phyloP scores from a whole-genome alignment of 2,329 filamentous ascomycete species.

The Aciculosporium take region DNA sequence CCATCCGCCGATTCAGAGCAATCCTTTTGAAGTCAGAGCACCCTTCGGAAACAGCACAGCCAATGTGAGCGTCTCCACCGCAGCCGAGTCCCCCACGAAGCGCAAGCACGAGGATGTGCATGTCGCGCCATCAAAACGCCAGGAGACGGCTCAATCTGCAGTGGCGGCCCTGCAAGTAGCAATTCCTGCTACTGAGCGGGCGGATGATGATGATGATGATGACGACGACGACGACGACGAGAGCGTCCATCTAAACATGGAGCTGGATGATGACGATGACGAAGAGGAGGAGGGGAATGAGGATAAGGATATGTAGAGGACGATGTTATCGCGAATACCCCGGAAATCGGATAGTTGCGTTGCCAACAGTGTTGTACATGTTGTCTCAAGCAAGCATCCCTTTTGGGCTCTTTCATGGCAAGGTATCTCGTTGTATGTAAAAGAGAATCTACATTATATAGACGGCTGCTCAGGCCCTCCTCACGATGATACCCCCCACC shows the following conservation, averaged over 20 bases:
- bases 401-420: no score
- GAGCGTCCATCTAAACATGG: slow-evolving; percentile 46
- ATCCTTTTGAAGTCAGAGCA: slow-evolving; percentile 21
- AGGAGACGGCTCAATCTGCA: slow-evolving; percentile 21
- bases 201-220: slow-evolving; percentile 28
- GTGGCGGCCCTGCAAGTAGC: slow-evolving; percentile 6
- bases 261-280: slow-evolving; percentile 37
- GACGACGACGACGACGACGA: slow-evolving; percentile 31
- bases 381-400: no score
- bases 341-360: neutral
- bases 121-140: slow-evolving; percentile 23
- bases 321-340: neutral
- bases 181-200: slow-evolving; percentile 10
- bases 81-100: slow-evolving; percentile 20
- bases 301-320: slow-evolving; percentile 15
- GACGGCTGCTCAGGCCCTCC: neutral
- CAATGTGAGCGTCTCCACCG: slow-evolving; percentile 4
- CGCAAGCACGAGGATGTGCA: slow-evolving; percentile 26
- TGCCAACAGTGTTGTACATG: no score
- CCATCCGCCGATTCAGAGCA: slow-evolving; percentile 17
- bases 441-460: neutral
- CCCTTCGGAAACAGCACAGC: neutral
- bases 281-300: slow-evolving; percentile 32
- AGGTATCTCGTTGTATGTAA: neutral
- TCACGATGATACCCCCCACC: no score